Base-by-base conservation (phyloP, 805 yeast genomes). In the Nakazawaea sp. region DNA sequence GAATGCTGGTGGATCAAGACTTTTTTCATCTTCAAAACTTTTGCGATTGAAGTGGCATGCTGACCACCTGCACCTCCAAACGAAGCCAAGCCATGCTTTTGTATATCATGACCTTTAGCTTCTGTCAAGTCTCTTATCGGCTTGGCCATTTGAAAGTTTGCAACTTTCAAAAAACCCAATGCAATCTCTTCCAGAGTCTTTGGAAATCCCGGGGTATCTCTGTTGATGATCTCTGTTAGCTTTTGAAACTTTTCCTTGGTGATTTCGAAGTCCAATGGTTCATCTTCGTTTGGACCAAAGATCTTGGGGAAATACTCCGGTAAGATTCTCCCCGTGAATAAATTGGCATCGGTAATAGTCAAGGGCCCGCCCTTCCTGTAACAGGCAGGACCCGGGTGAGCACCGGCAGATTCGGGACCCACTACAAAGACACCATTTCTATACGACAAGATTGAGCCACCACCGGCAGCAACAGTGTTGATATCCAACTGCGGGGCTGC, bases 41-140 rank as follows among this genome's bases (percentile, higher is more conserved):
- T 46, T 10, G 61, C 58, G 27, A 59, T 43, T 3, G 55, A 43
- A 7, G 48, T 52, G 19, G 61, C 55, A 45, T 54, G 58, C 43
- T 59, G 64, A 19, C 63, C 62, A 28, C 64, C 64, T 18, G 62
- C 57, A 18, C 64, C 64, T 23, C 64, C 64, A 38, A 59, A 59
- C 6, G 58, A 50, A 2, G 62, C 61, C 40, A 59, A 50, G 29
- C 52, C 51, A 43, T 59, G 62, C 21, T 55, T 53, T n/a, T 55
- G 35, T 3, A 56, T 53, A 42, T 53, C 52, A 28, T 47, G 50
- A 18, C 64, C 64, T 42, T 51, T 56, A 20, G 55, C 50, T 34
- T 58, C 64, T 3, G 64, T 58, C 33, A 59, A 43, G 30, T 50
- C 53, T 35, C 64, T 50, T 16, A 59, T 56, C 6, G 64, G 64